phyloP scores from a whole-genome alignment of 352 stramenopile genomes.

The Stramenopiles sp. region DNA sequence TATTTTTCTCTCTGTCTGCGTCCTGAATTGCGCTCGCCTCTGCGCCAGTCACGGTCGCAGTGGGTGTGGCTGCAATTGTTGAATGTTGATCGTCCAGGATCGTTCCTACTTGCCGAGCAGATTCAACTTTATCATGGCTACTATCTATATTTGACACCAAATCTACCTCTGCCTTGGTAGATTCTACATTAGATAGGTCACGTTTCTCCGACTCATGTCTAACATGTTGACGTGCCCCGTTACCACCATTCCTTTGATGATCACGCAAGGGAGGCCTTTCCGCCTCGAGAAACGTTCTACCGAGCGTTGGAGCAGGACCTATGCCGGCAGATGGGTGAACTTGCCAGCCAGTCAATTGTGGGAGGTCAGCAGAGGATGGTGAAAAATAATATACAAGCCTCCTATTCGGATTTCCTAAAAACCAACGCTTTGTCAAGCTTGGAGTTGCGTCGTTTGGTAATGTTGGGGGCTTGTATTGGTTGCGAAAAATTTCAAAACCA shows the following conservation, averaged over 20 bases:
- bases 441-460: slow-evolving; percentile 4
- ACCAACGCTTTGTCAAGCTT: not conserved
- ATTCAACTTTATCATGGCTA: not conserved
- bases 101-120: no score
- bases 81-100: no score
- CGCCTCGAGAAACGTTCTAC: not conserved
- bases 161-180: no score
- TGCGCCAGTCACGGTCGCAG: no score
- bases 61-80: no score
- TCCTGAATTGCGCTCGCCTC: no score
- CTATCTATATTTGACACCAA: no score
- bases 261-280: not conserved
- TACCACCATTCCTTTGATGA: not conserved
- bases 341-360: slow-evolving; percentile 1
- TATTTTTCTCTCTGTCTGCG: not conserved
- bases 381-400: slow-evolving; percentile 10
- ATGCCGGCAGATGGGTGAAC: not conserved
- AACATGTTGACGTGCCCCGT: no score
- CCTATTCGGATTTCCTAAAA: slow-evolving; percentile 2
- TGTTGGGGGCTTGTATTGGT: not conserved
- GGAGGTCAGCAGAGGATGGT: not conserved
- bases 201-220: no score
- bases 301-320: not conserved
- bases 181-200: no score
- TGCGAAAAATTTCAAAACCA: not conserved